phyloP scores from a whole-genome alignment of 495 filamentous ascomycete species.

The Xylaria castorea region DNA sequence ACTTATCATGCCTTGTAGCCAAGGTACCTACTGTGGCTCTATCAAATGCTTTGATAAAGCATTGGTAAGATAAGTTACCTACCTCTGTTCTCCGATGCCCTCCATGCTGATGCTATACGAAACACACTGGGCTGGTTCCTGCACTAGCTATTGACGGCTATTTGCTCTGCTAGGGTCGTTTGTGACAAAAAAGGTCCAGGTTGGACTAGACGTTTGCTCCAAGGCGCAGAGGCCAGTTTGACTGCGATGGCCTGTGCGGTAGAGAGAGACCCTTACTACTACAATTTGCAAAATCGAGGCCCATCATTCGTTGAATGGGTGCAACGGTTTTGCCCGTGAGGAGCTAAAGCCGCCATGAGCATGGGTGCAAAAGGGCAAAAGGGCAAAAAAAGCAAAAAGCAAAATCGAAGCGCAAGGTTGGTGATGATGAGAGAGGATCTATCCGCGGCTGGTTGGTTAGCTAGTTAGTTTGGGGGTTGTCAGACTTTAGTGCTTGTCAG shows the following conservation, averaged over 20 bases:
- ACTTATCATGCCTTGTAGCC: not conserved
- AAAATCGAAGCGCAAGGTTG: conserved; percentile 23
- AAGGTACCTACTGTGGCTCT: not conserved
- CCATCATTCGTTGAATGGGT: conserved; percentile 7
- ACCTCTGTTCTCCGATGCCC: not conserved
- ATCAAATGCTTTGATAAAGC: not conserved
- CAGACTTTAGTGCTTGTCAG: conserved; percentile 27
- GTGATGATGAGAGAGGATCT: conserved; percentile 29
- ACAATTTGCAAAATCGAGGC: conserved; percentile 7
- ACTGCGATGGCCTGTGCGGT: conserved; percentile 19
- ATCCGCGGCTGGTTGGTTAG: conserved; percentile 17
- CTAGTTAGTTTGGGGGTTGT: conserved; percentile 8
- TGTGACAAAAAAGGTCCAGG: not conserved
- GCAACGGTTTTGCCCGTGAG: conserved; percentile 25
- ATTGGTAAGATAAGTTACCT: not conserved
- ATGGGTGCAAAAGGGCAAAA: conserved; percentile 13
- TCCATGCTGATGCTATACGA: conserved; percentile 12
- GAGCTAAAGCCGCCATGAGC: not conserved
- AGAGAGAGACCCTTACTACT: no score
- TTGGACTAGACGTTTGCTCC: not conserved
- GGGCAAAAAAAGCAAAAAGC: conserved; percentile 4
- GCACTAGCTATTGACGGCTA: conserved; percentile 7
- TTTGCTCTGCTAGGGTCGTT: not conserved
- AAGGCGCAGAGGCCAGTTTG: conserved; percentile 7
- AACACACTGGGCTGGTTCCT: conserved; percentile 5